These are phyloP conservation scores for Drosera capensis DNA, from an alignment of 148 eudicot genomes.

Conservation along the genomic window DNA sequence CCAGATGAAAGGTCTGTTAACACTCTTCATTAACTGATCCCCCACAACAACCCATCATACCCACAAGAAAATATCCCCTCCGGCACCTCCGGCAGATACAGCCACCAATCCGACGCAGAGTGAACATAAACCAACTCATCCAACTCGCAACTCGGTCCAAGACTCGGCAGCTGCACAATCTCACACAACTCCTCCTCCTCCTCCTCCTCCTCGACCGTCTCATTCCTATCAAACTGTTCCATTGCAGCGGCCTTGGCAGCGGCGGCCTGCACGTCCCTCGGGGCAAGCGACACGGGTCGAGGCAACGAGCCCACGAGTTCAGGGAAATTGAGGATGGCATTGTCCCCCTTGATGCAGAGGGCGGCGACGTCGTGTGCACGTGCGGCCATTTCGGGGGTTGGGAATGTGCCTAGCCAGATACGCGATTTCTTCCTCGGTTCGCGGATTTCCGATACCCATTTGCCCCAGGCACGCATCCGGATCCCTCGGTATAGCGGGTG, in stretches of 20 bases:
- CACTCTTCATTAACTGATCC: too few relatives aligned
- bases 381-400: slow-evolving; percentile 60
- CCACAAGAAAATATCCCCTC: slow-evolving; percentile 10
- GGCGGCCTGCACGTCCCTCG: slow-evolving; percentile 40
- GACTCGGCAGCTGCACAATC: slow-evolving; percentile 23
- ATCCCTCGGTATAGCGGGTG: slow-evolving; percentile 49
- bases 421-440: slow-evolving; percentile 45
- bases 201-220: too few relatives aligned
- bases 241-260: slow-evolving; percentile 51
- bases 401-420: slow-evolving; percentile 53
- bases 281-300: slow-evolving; percentile 32
- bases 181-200: slow-evolving; percentile 29
- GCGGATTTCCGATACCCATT: slow-evolving; percentile 60
- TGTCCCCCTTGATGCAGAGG: slow-evolving; percentile 28
- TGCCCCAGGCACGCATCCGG: slow-evolving; percentile 51
- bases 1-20: too few relatives aligned
- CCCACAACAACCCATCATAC: too few relatives aligned
- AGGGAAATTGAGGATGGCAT: slow-evolving; percentile 47
- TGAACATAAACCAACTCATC: slow-evolving; percentile 16
- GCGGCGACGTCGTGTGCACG: slow-evolving; percentile 62
- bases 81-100: slow-evolving; percentile 12
- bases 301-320: slow-evolving; percentile 31
- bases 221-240: slow-evolving; percentile 4
- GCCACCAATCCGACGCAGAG: slow-evolving; percentile 16
- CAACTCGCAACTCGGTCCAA: slow-evolving; percentile 16